Conservation (phyloP, 192 early-diverging fungal species). For the Mortierella alpina region DNA sequence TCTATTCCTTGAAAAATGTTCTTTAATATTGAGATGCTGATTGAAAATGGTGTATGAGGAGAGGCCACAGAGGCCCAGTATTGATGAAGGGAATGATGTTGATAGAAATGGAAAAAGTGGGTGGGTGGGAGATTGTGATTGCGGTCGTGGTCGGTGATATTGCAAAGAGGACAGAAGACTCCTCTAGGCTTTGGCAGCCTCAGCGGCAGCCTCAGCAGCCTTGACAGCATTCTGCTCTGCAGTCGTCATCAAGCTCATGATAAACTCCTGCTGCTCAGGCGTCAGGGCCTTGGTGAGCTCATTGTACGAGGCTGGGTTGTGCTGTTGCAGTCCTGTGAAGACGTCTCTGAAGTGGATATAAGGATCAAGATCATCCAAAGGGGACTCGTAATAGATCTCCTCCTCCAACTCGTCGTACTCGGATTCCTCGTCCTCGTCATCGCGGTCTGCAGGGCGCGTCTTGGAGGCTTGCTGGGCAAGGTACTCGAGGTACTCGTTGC, state of each 20-base stretch:
- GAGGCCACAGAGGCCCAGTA: too few relatives aligned
- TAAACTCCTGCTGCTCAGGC: conserved; percentile 62
- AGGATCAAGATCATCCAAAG: conserved; percentile 79
- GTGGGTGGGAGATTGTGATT: background rate
- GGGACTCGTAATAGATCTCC: conserved; percentile 81
- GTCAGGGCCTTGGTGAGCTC: conserved; percentile 68
- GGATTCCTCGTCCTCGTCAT: conserved; percentile 71
- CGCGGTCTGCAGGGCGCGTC: conserved; percentile 33
- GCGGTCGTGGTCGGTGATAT: too few relatives aligned
- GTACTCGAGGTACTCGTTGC: conserved; percentile 56
- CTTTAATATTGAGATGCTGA: too few relatives aligned
- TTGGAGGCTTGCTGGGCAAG: conserved; percentile 56
- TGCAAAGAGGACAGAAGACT: background rate
- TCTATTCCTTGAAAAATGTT: too few relatives aligned
- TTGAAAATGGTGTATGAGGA: background rate
- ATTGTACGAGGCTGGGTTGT: conserved; percentile 63
- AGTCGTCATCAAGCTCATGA: conserved; percentile 61
- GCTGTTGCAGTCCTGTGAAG: conserved; percentile 67
- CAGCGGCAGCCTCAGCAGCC: conserved; percentile 40
- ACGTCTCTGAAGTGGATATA: conserved; percentile 77
- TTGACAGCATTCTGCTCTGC: conserved; percentile 55
- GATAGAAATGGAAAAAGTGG: background rate
- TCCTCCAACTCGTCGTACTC: conserved; percentile 79
- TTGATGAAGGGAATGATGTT: too few relatives aligned
- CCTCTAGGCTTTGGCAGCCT: conserved; percentile 25